Percentiles rank a stretch among this genome's conserved stretches.
Conservation (phyloP, 2,329 filamentous ascomycete species). For the Tolypocladium endophyticum region DNA sequence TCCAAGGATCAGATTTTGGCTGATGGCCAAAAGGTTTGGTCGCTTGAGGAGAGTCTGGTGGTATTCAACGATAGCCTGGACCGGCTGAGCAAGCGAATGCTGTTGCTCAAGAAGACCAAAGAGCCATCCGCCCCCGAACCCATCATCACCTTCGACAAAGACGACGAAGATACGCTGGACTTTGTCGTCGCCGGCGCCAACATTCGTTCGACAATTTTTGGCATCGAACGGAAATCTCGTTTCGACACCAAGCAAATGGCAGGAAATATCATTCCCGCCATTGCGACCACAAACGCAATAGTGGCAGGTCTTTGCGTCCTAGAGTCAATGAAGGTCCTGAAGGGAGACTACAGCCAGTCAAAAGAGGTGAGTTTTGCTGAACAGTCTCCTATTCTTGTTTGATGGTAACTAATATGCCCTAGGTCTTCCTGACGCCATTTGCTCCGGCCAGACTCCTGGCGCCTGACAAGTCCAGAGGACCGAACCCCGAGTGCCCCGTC, state of each 20-base stretch:
- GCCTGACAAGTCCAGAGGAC: slow-evolving; percentile 44
- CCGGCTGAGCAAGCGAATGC: slow-evolving; percentile 63
- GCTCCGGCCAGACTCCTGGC: slow-evolving; percentile 47
- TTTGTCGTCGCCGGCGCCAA: slow-evolving; percentile 90
- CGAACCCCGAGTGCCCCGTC: slow-evolving; percentile 74
- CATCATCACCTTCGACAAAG: slow-evolving; percentile 86
- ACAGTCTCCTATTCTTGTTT: not conserved
- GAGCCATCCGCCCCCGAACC: slow-evolving; percentile 42
- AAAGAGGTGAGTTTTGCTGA: slow-evolving; percentile 51
- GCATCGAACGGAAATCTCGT: slow-evolving; percentile 76
- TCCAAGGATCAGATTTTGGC: slow-evolving; percentile 43
- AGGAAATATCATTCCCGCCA: slow-evolving; percentile 96
- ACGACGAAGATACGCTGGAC: slow-evolving; percentile 88
- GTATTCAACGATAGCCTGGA: slow-evolving; percentile 80
- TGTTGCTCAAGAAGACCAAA: slow-evolving; percentile 45
- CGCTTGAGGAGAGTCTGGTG: slow-evolving; percentile 68
- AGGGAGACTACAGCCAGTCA: slow-evolving; percentile 55
- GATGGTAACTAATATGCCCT: not conserved
- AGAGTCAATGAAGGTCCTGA: slow-evolving; percentile 84
- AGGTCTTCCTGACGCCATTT: slow-evolving; percentile 72
- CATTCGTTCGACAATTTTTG: slow-evolving; percentile 78
- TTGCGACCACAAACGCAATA: slow-evolving; percentile 95
- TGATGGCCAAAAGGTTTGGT: slow-evolving; percentile 71
- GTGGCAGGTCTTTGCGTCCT: slow-evolving; percentile 87
- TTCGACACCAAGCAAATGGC: slow-evolving; percentile 99